Base-by-base conservation (phyloP, 805 yeast genomes). In the Kregervanrija delftensis region DNA sequence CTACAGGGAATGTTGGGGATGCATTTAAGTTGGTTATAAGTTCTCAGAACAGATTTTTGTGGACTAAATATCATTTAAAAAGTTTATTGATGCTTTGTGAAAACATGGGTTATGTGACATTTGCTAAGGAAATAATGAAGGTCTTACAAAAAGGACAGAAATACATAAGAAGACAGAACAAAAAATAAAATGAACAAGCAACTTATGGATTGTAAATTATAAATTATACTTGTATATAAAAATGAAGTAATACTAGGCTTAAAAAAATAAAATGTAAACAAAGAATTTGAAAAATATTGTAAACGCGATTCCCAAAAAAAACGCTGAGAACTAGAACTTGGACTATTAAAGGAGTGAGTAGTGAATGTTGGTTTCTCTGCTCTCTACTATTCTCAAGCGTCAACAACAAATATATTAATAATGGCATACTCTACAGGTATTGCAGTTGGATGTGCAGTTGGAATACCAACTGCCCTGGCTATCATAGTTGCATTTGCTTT, bases 21-120 rank as follows among this genome's bases (percentile, higher is more conserved):
- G 96, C 95, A 0, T 64, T 82, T 45, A 78, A 79, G 34, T 68
- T 89, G 22, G 73, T 87, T 2, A 57, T 77, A 46, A 76, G 90
- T 30, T 81, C 95, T 0, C 76, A 77, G 51, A 76, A 74, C 35
- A 79, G 79, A 52, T 84, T 86, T 59, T 66, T 72, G 30, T 89
- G 97, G 97, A 72, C 61, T 10, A 71, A 69, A 50, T 64, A 67
- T 37, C 70, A 68, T 58, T 55, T 79, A 30, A 71, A 68, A 45
- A 59, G 66, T 6, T 60, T 80, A 31, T 59, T 73, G 43, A 51
- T 49, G 2, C 61, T 65, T 9, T 66, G 79, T 28, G 61, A 63
- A 8, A 61, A 59, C 11, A 48, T 71, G 32, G 86, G 81, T 13
- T 79, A 72, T 53, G 50, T 48, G 1, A 58, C 55, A 3, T 57